Evolutionary conservation across 345 rosid genomes (phyloP).

Genomic region (Murraya paniculata): DNA sequence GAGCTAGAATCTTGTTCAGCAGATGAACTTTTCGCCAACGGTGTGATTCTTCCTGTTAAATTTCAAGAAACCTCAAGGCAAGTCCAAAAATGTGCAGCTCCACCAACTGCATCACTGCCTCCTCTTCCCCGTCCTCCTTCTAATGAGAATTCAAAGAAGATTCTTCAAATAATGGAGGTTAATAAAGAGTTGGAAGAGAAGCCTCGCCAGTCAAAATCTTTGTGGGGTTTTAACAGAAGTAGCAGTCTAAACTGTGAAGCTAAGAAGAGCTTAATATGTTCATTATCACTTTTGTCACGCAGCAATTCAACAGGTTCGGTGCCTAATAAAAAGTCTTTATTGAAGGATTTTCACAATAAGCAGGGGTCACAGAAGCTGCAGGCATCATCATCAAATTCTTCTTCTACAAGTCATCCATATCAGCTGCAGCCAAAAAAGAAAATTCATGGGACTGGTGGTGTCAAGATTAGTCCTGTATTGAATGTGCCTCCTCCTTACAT

Average conservation of each 20-base stretch:
- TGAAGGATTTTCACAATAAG: slow-evolving; percentile 35
- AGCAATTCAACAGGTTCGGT: slow-evolving; percentile 73
- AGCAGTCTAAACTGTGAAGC: slow-evolving; percentile 57
- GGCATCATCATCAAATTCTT: slow-evolving; percentile 26
- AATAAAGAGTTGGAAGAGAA: slow-evolving; percentile 32
- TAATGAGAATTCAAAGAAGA: slow-evolving; percentile 22
- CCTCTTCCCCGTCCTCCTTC: slow-evolving; percentile 33
- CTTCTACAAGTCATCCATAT: slow-evolving; percentile 16
- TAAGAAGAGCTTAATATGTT: slow-evolving; percentile 50
- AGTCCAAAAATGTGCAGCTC: slow-evolving; percentile 24
- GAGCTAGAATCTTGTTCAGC: slow-evolving; percentile 58
- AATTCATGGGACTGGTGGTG: slow-evolving; percentile 36
- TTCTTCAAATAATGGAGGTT: slow-evolving; percentile 5
- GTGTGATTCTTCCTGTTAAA: slow-evolving; percentile 64
- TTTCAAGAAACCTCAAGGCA: slow-evolving; percentile 34
- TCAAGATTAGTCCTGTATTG: slow-evolving; percentile 55
- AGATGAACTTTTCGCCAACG: slow-evolving; percentile 71
- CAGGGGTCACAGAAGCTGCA: slow-evolving; percentile 37
- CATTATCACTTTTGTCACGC: slow-evolving; percentile 59
- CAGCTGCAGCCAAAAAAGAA: slow-evolving; percentile 43
- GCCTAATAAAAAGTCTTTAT: slow-evolving; percentile 24
- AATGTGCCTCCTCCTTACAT: slow-evolving; percentile 62
- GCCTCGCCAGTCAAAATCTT: slow-evolving; percentile 42
- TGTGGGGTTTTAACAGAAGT: slow-evolving; percentile 84
- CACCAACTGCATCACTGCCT: slow-evolving; percentile 31